Conservation (phyloP, 371 early-diverging fungal genomes). For the Mucor irregularis region DNA sequence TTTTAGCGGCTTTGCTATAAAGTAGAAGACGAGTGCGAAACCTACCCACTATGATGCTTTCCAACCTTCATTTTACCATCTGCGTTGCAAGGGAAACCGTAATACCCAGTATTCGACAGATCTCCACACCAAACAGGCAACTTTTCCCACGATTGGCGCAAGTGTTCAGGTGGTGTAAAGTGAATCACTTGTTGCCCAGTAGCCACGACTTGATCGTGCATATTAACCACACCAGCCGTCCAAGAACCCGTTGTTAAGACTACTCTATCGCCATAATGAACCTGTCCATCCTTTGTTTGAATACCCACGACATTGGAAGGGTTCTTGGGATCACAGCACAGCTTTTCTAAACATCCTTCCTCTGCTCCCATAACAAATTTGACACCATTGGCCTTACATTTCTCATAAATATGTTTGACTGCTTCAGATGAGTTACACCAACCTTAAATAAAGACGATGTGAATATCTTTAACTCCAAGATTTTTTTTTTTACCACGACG, state of each 20-base stretch:
- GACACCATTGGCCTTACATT: slow-evolving; percentile 38
- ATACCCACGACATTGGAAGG: slow-evolving; percentile 40
- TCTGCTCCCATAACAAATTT: slow-evolving; percentile 35
- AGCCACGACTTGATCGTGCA: slow-evolving; percentile 40
- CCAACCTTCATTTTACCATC: slow-evolving; percentile 47
- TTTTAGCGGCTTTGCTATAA: not conserved
- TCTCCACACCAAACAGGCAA: slow-evolving; percentile 61
- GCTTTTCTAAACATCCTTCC: slow-evolving; percentile 15
- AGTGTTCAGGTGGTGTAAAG: slow-evolving; percentile 27
- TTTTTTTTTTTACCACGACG: not conserved
- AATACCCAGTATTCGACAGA: slow-evolving; percentile 41
- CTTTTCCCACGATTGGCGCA: slow-evolving; percentile 15
- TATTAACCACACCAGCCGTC: slow-evolving; percentile 50
- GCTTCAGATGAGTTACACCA: slow-evolving; percentile 47
- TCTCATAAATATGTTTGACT: slow-evolving; percentile 33
- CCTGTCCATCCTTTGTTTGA: slow-evolving; percentile 40
- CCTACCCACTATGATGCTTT: slow-evolving; percentile 46
- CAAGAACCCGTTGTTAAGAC: slow-evolving; percentile 60
- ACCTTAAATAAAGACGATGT: slow-evolving; percentile 15
- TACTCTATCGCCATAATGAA: slow-evolving; percentile 42
- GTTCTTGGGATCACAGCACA: slow-evolving; percentile 15
- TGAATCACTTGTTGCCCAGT: slow-evolving; percentile 59
- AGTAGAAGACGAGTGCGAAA: not conserved
- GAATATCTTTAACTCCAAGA: too few relatives aligned
- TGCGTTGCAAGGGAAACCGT: slow-evolving; percentile 47